Evolutionary conservation across 176 grass and related monocot species (phyloP).

Genomic region (Oropetium thomaeum): DNA sequence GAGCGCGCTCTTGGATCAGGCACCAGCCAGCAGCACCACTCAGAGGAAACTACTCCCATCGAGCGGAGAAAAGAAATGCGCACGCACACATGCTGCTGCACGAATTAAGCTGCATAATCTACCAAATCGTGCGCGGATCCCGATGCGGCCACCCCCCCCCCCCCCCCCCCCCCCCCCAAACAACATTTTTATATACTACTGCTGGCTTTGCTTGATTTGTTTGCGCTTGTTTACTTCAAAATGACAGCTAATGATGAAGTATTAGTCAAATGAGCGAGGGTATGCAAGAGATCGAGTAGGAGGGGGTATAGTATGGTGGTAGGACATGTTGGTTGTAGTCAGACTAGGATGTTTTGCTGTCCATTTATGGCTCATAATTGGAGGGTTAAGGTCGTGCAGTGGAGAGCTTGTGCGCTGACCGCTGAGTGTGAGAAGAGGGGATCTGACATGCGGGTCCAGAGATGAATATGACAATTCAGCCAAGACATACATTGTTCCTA

Average conservation of each 20-base stretch:
- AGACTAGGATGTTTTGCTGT: constrained; percentile 41
- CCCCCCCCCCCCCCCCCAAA: too few species aligned
- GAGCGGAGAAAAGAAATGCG: constrained; percentile 37
- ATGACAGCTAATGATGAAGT: constrained; percentile 49
- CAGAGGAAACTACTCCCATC: constrained; percentile 24
- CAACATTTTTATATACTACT: not conserved
- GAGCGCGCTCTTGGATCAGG: constrained; percentile 49
- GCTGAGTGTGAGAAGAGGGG: too few species aligned
- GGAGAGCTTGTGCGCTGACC: too few species aligned
- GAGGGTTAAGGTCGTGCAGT: constrained; percentile 20
- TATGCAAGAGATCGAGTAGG: constrained; percentile 14
- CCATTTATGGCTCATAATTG: constrained; percentile 49
- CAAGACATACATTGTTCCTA: too few species aligned
- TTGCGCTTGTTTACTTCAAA: constrained; percentile 35
- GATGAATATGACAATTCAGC: too few species aligned
- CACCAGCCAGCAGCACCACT: too few species aligned
- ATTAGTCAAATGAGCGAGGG: constrained; percentile 56
- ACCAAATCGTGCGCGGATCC: constrained; percentile 45
- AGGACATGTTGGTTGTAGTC: constrained; percentile 25
- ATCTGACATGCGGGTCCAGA: too few species aligned
- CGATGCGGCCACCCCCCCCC: too few species aligned
- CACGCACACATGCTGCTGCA: constrained; percentile 44
- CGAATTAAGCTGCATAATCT: constrained; percentile 31
- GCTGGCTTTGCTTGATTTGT: constrained; percentile 24
- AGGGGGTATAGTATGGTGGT: not conserved